Conservation (phyloP, 495 filamentous ascomycete genomes). For the Hypoxylon crocopeplum region DNA sequence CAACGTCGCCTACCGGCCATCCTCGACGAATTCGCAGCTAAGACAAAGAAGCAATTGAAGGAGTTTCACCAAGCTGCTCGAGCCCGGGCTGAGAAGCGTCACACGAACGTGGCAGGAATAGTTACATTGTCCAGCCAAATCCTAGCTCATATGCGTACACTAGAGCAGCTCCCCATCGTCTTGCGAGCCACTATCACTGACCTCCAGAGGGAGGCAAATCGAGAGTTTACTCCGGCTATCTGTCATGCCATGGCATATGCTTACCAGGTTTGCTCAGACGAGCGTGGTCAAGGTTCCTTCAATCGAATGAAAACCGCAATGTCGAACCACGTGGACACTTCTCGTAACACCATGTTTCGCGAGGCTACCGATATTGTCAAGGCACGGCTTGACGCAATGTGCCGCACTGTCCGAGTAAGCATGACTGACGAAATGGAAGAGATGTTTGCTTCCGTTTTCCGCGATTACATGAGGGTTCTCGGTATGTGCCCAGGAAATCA, state of each 20-base stretch:
- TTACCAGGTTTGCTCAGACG: slow-evolving; percentile 56
- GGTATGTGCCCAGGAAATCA: slow-evolving; percentile 1
- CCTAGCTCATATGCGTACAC: slow-evolving; percentile 46
- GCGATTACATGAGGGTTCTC: slow-evolving; percentile 54
- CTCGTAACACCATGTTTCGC: slow-evolving; percentile 59
- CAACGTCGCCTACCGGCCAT: slow-evolving; percentile 37
- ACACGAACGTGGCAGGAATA: slow-evolving; percentile 34
- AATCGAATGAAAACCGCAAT: slow-evolving; percentile 64
- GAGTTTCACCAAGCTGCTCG: slow-evolving; percentile 50
- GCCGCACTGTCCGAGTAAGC: slow-evolving; percentile 39
- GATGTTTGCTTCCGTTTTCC: slow-evolving; percentile 48
- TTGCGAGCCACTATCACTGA: slow-evolving; percentile 48
- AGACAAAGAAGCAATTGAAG: slow-evolving; percentile 23
- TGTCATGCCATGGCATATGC: slow-evolving; percentile 51
- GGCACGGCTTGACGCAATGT: slow-evolving; percentile 46
- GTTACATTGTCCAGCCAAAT: slow-evolving; percentile 51
- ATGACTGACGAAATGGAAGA: slow-evolving; percentile 50
- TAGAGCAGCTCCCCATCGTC: slow-evolving; percentile 42
- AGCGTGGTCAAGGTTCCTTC: slow-evolving; percentile 58
- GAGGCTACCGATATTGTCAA: slow-evolving; percentile 53
- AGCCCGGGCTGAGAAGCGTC: slow-evolving; percentile 24
- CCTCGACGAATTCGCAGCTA: slow-evolving; percentile 26
- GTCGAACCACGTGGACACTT: slow-evolving; percentile 53
- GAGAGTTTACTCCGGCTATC: slow-evolving; percentile 62
- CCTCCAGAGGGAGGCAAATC: slow-evolving; percentile 62